Evolutionary conservation across 495 filamentous ascomycete species (phyloP), one percentile per base, ranked within the genome.

Genomic region (Aspergillus conjunctus): DNA sequence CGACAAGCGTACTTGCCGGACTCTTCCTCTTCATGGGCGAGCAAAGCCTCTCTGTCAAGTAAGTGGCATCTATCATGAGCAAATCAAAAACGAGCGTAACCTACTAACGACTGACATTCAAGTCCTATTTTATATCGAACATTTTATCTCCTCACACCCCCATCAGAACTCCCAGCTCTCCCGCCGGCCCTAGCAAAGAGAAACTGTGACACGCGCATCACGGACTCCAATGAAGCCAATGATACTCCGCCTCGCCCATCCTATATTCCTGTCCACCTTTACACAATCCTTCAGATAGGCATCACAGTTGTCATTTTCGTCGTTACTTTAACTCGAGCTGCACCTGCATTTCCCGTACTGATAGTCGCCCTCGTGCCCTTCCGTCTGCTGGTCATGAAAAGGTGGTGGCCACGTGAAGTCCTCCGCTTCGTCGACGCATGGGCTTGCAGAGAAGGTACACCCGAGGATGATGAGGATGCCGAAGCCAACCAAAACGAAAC

Each of bases 1-100:
- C 86, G 0, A 90, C 86, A 1, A 86, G 83, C 41, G 87, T 90
- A 7, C 75, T 90, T 1, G 87, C 87, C 0, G 87, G 87, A 1
- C 71, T 90, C 12, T 90, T 90, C 67, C 72, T 91, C 54, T 90
- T 88, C 70, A 89, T 90, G 87, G 87, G 86, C 10, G 85, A 89
- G 62, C 88, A 91, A 26, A 26, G 26, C 5, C 26, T 26, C 26
- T 26, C 26, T 5, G 26, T 26, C 26, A 26, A 26, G 26, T 26
- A 26, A 26, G 26, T 5, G 26, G 26, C 26, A 26, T 26, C 26
- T 26, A 2, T 26, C 26, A 26, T 5, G 26, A 26, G 26, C 26
- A 26, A 26, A 5, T 26, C 26, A 26, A 26, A 26, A 26, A 26
- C 2, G 26, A 26, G 2, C 5, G 26, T 26, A 26, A 26, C 26